Conservation (phyloP, 352 stramenopile species). For the Phytopythium chamaehyphon region DNA sequence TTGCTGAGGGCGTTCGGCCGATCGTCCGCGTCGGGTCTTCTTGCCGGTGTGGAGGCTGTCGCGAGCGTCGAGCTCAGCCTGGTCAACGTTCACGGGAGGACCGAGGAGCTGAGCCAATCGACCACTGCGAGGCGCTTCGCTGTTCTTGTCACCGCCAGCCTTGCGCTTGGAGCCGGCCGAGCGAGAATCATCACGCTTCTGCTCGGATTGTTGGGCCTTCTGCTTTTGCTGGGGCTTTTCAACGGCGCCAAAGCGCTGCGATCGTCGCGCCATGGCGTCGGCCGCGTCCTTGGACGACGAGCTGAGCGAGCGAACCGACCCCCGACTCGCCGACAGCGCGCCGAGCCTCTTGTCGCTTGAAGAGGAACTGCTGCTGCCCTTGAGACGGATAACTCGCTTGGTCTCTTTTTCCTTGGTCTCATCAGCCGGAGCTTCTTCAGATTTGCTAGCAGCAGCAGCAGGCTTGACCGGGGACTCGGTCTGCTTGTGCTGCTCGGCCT, state of each 20-base stretch:
- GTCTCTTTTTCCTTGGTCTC: slow-evolving; percentile 1
- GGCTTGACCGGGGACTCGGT: slow-evolving; percentile 3
- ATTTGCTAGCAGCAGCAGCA: slow-evolving; percentile 7
- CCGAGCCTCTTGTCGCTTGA: slow-evolving; percentile 50
- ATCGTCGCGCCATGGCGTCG: slow-evolving; percentile 65
- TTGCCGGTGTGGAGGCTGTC: slow-evolving; percentile 64
- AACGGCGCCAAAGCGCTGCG: slow-evolving; percentile 67
- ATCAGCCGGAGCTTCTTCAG: slow-evolving; percentile 5
- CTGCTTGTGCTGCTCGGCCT: slow-evolving; percentile 22
- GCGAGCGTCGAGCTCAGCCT: slow-evolving; percentile 68
- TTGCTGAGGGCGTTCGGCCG: slow-evolving; percentile 12
- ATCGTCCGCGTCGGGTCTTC: slow-evolving; percentile 27
- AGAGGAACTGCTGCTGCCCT: slow-evolving; percentile 31
- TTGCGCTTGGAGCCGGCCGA: slow-evolving; percentile 17
- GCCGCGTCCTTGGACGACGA: slow-evolving; percentile 31
- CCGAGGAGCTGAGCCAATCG: slow-evolving; percentile 50
- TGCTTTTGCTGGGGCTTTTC: slow-evolving; percentile 24
- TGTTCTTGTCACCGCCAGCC: slow-evolving; percentile 15
- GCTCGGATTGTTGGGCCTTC: slow-evolving; percentile 20
- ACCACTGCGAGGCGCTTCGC: slow-evolving; percentile 10
- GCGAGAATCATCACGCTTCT: slow-evolving; percentile 17
- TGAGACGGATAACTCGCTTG: slow-evolving; percentile 68
- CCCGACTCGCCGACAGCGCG: slow-evolving; percentile 26
- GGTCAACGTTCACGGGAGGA: slow-evolving; percentile 72
- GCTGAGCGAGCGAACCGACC: slow-evolving; percentile 56